Evolutionary conservation across 2,329 filamentous ascomycete species (phyloP), one percentile per base, ranked within the genome.

Genomic region (Pseudogymnoascus sp.): DNA sequence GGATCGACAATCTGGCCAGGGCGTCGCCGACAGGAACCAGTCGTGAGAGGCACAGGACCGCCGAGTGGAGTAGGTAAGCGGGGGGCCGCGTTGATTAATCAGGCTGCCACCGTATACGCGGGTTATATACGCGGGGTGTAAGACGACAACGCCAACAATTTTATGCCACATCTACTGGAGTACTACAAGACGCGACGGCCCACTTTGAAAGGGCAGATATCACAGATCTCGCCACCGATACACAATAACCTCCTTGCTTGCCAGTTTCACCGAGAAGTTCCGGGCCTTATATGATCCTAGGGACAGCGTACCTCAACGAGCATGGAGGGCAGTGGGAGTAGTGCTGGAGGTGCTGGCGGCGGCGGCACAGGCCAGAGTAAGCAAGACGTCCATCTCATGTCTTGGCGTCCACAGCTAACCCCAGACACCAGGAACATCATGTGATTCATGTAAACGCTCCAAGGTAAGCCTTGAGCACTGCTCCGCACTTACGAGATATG

Each of bases 371-470:
- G 56, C 56, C 56, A 60, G 7, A 29, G 61, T 37, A 10, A 62
- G 61, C 31, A 37, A 38, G 15, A 37, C 17, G 31, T n/a, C 60
- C 26, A 31, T 62, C 38, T 50, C 31, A 60, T 17, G 61, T 31
- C 61, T 50, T 59, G 29, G 29, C 42, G 50, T 60, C 15, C 29
- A 23, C 40, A 60, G 13, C 56, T 40, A 38, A 31, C 23, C 31
- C 11, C 29, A 50, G 7, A 33, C n/a, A 7, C 3, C 17, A 59
- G 44, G 68, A 65, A 70, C 67, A 63, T 68, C 68, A 59, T 70
- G 68, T 66, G 67, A 70, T 50, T 60, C 46, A 63, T 70, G 68
- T 62, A 69, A 70, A 63, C 66, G 64, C 31, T 68, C 69, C 64
- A 70, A 70, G 68, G 68, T 64, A 68, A 61, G 37, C 23, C 21